Percentiles rank a stretch among this genome's conserved stretches.
These are phyloP conservation scores for Dioscorea alata DNA, from an alignment of 106 monocot species.

Conservation along the genomic window DNA sequence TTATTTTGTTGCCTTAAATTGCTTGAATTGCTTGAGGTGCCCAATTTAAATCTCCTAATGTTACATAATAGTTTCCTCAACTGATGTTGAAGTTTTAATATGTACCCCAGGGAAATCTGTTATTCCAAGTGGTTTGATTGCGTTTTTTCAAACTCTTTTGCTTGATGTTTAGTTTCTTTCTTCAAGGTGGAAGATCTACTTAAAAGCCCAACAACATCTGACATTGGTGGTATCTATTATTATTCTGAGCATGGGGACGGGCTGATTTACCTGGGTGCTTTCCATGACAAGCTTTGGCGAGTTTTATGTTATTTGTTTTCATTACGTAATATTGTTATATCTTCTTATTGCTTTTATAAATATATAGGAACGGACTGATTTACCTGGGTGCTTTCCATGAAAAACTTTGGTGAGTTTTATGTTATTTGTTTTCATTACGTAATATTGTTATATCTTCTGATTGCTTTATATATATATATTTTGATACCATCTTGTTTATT, in stretches of 20 bases:
- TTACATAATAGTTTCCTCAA: conserved; percentile 44
- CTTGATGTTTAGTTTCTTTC: conserved; percentile 2
- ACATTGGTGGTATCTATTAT: conserved; percentile 79
- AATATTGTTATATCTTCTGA: no score
- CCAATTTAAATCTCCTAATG: conserved; percentile 68
- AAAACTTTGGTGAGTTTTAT: no score
- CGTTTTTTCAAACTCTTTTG: not conserved
- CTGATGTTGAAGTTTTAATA: conserved; percentile 41
- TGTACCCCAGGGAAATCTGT: conserved; percentile 34
- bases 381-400: no score
- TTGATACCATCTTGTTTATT: not conserved
- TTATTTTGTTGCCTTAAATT: conserved; percentile 53
- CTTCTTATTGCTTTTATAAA: not conserved
- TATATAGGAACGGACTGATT: no score
- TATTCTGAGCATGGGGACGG: conserved; percentile 91
- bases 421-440: no score
- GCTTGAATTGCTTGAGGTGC: conserved; percentile 65
- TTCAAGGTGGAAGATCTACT: conserved; percentile 82
- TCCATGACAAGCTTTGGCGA: conserved; percentile 77
- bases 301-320: conserved; percentile 16
- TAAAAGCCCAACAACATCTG: conserved; percentile 53
- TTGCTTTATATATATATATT: no score
- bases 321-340: conserved; percentile 1
- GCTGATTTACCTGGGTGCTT: conserved; percentile 79
- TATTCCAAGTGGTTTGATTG: no score